Evolutionary conservation across 2,329 filamentous ascomycete species (phyloP), one percentile per base, ranked within the genome.

Genomic region (Pezicula carpinea): DNA sequence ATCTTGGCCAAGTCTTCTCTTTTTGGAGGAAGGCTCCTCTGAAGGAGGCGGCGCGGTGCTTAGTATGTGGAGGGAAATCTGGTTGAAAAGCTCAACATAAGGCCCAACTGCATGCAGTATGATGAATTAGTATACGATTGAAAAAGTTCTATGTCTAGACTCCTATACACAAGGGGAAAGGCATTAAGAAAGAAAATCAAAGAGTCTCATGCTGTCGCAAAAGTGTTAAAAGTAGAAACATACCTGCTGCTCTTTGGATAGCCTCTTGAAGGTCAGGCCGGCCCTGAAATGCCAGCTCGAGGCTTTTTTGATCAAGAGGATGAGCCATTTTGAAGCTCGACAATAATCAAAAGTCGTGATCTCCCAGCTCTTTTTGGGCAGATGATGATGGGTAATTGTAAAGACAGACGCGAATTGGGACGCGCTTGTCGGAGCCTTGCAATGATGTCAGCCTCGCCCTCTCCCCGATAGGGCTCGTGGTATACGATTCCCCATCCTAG

Each of bases 71-170:
- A 54, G 44, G 13, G 61, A 63, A 26, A 65, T 65, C 38, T 64
- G 54, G 44, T 65, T 64, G 49, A 65, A 65, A 5, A 65, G 52
- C 50, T 64, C 63, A 35, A 62, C 55, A 19, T 63, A 63, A 22
- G 58, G 55, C 11, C 54, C 57, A 41, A 50, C 60, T 63, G 26
- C 17, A 38, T 63, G 26, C 17, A 38, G 11, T 10, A 33, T n/a
- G 21, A 15, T 4, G 13, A 21, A 43, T 19, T 15, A 14, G 18
- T 19, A 26, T 18, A 21, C 6, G 17, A 8, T 11, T 38, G 6
- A 3, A 38, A 15, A 38, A 5, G 13, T 38, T 13, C 17, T 5
- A 38, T 19, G 10, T 5, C 21, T 19, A 38, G 2, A 38, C 8
- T 14, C n/a, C 17, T 38, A 6, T 18, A 18, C 3, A 13, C 17